These are phyloP conservation scores for Schwanniomyces polymorphus DNA, from an alignment of 805 yeast genomes.

Conservation along the genomic window DNA sequence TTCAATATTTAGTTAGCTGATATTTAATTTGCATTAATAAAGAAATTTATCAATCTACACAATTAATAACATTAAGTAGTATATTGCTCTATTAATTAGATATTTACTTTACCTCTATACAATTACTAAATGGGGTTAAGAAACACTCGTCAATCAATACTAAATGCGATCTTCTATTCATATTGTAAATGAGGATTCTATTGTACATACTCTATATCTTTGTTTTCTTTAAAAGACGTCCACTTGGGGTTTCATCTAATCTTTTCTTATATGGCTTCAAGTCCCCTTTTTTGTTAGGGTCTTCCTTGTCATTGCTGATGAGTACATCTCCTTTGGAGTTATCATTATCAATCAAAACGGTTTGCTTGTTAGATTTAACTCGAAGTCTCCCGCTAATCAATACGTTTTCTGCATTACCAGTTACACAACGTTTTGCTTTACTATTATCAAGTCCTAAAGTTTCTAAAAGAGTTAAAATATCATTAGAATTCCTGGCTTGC, in stretches of 20 bases:
- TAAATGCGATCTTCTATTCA: not conserved
- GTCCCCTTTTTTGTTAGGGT: conserved; percentile 11
- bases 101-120: too few species aligned
- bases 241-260: conserved; percentile 19
- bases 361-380: conserved; percentile 74
- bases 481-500: conserved; percentile 65
- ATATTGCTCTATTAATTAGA: too few species aligned
- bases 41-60: too few species aligned
- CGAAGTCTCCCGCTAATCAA: conserved; percentile 76
- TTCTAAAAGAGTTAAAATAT: conserved; percentile 63
- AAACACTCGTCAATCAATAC: not conserved
- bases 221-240: conserved; percentile 21
- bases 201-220: not conserved
- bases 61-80: too few species aligned
- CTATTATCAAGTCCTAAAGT: conserved; percentile 70
- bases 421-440: conserved; percentile 59
- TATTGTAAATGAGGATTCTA: not conserved
- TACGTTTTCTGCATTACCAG: conserved; percentile 60
- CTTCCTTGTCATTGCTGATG: conserved; percentile 19
- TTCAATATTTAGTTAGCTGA: conserved; percentile 25
- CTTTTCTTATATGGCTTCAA: conserved; percentile 21
- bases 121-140: too few species aligned
- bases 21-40: not conserved
- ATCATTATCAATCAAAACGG: conserved; percentile 53
- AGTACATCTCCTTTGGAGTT: conserved; percentile 26